Evolutionary conservation across 345 rosid genomes (phyloP).

Genomic region (Populus simonii): DNA sequence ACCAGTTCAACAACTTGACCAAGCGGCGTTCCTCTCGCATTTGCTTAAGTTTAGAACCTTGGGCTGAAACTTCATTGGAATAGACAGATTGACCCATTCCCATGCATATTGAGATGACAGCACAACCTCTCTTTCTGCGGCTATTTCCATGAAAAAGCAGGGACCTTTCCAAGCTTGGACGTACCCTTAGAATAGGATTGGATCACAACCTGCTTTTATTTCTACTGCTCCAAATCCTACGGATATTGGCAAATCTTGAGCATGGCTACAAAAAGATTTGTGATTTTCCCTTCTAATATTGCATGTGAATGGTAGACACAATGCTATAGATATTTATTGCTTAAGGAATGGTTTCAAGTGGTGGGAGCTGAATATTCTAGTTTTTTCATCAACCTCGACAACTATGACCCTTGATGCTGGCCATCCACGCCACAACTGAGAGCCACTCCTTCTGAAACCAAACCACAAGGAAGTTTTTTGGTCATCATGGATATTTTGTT

Average conservation of each 20-base stretch:
- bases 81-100: background rate
- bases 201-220: background rate
- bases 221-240: background rate
- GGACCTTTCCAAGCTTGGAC: background rate
- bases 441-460: background rate
- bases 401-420: background rate
- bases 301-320: background rate
- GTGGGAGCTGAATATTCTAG: background rate
- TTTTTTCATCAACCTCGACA: background rate
- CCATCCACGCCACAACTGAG: background rate
- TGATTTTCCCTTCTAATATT: background rate
- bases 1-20: background rate
- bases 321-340: background rate
- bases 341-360: background rate
- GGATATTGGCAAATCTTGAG: background rate
- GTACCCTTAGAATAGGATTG: background rate
- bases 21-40: background rate
- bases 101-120: background rate
- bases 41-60: too few species aligned
- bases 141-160: background rate
- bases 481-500: background rate
- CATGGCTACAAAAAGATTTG: background rate
- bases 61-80: background rate
- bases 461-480: background rate
- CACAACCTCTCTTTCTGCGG: background rate